Evolutionary conservation across 768 basidiomycete genomes (phyloP), one percentile per base, ranked within the genome.

Genomic region (Pisolithus tinctorius): DNA sequence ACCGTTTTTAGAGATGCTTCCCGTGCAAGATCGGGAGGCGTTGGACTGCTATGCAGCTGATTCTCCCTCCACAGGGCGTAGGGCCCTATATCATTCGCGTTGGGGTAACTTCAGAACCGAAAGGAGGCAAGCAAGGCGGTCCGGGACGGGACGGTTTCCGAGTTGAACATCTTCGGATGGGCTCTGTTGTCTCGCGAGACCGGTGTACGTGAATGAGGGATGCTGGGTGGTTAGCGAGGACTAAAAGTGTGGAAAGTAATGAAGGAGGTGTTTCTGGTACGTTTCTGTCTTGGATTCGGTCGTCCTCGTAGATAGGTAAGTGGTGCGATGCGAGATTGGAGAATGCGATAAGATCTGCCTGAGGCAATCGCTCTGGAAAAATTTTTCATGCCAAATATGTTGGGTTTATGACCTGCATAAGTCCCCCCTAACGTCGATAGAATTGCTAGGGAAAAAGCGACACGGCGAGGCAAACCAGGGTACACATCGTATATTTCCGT

Each of bases 1-100:
- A 0, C 56, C 72, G 0, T 93, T 92, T 68, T 71, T 99, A 2
- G 80, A 84, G 13, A 61, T 60, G 6, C 72, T 97, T 3, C 77
- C 78, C 0, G 65, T 60, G 1, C 62, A 72, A 48, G 88, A 89
- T 60, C 78, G 84, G 7, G 77, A 81, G 56, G 93, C 88, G 2
- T 99, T 99, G 95, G 89, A 93, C 97, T 49, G 88, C 94, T 30
- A 97, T 98, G 95, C 84, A 87, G 54, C 71, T 98, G 58, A 99
- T 99, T 55, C 71, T 74, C 17, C 84, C 93, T 1, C 94, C 94
- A 0, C 64, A 73, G 27, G 79, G 80, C 2, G 59, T 81, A 14
- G 74, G 79, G 6, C 88, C 86, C 55, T 85, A 87, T 64, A 78
- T 99, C 40, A 75, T 96, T 20, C 81, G 87, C 31, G 82, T 89